Base-by-base conservation (phyloP, 2,329 filamentous ascomycete genomes). In the Colletotrichum navitas region DNA sequence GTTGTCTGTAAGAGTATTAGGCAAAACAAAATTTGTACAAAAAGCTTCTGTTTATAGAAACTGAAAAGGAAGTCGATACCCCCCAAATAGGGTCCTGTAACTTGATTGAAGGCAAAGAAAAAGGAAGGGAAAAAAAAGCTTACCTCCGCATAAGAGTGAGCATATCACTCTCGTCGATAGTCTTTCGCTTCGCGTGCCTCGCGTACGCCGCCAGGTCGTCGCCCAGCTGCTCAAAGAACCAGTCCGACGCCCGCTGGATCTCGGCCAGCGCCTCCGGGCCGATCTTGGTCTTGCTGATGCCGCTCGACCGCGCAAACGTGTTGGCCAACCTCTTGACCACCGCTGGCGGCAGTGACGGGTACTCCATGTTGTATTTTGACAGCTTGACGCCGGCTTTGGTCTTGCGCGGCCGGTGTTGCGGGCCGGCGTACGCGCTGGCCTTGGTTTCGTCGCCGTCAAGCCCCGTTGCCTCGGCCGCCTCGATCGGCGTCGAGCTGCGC, bases 221-320 rank as follows among this genome's bases (percentile, higher is more conserved):
- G 59, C 93, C 90, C 2, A 93, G 84, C 80, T 97, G 94, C 81
- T 97, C 94, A 79, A 97, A 97, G 80, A 94, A 97, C 92, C 94
- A 96, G 73, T 97, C 93, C 3, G 93, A 93, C 0, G 94, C 93
- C 78, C 94, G 91, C 77, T 92, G 90, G 65, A 97, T 89, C 5
- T 92, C 91, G 39, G 88, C 87, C 47, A 97, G 83, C 1, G 93
- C 91, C 63, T 96, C 93, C 56, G 92, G 90, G 68, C 87, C 90
- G 58, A 97, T 88, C 74, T 91, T 93, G 6, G 89, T 84, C 75
- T 92, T 93, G 75, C 87, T 87, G 12, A 87, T 84, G 26, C 91
- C 90, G 55, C 90, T 89, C 5, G 89, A 89, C 75, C 90, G 90
- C 26, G 92, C 88, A 77, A 94, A 93, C 1, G 88, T 91, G 43